Conservation (phyloP, 2,329 filamentous ascomycete species). For the Fusarium acutatum region DNA sequence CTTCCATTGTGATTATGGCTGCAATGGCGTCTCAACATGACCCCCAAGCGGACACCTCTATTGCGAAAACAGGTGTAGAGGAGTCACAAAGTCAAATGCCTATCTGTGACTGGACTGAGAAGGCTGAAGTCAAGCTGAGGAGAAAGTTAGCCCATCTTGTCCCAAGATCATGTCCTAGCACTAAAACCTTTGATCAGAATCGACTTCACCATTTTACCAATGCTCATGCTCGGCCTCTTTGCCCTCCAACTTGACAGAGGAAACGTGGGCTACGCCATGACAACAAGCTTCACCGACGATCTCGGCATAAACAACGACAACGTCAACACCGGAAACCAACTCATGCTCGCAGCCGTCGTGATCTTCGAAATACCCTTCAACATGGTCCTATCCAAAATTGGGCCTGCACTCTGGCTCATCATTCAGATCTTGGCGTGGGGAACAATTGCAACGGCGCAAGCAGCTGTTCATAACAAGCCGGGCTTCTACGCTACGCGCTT, state of each 20-base stretch:
- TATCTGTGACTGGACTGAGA: not conserved
- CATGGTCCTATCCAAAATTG: not conserved
- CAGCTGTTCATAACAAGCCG: not conserved
- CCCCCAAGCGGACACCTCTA: fast-evolving
- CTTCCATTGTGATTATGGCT: fast-evolving
- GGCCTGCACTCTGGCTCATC: not conserved
- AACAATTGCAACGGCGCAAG: not conserved
- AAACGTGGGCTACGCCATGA: constrained; percentile 7
- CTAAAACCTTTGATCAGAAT: not conserved
- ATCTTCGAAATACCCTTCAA: constrained; percentile 7
- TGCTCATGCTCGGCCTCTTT: constrained; percentile 11
- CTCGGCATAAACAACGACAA: not conserved
- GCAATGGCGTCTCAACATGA: fast-evolving
- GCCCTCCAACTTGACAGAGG: constrained; percentile 1
- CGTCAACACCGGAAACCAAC: constrained; percentile 10
- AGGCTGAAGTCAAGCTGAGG: not conserved
- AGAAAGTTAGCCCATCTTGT: too few species aligned
- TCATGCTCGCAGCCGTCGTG: not conserved
- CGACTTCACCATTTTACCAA: not conserved
- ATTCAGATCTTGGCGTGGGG: not conserved
- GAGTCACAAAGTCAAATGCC: not conserved
- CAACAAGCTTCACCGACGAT: constrained; percentile 2
- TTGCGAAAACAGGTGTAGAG: fast-evolving
- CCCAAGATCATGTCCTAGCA: too few species aligned
- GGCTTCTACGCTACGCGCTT: not conserved